phyloP scores from a whole-genome alignment of 2,329 filamentous ascomycete genomes.

The Microdochium nivale region DNA sequence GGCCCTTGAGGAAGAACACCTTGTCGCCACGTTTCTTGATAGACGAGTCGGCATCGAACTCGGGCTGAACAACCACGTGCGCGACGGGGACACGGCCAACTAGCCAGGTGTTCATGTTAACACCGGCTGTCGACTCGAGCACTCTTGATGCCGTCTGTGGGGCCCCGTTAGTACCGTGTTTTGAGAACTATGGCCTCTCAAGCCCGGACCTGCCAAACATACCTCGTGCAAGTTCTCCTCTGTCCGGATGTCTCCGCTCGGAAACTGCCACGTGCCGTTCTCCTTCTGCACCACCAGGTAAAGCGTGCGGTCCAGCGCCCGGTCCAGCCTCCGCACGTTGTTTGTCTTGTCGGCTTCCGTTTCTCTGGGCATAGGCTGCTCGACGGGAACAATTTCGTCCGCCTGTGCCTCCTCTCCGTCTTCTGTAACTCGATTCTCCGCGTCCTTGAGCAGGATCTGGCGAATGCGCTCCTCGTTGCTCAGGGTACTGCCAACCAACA shows the following conservation, averaged over 20 bases:
- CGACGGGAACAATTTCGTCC: conserved; percentile 57
- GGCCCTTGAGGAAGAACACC: conserved; percentile 90
- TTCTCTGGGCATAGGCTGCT: conserved; percentile 58
- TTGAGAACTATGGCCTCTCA: not conserved
- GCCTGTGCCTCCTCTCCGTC: conserved; percentile 50
- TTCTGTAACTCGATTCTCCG: conserved; percentile 53
- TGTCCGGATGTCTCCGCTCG: conserved; percentile 57
- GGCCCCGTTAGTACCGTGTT: conserved; percentile 8
- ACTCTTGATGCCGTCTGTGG: conserved; percentile 72
- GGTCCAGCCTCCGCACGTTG: conserved; percentile 72
- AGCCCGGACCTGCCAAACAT: conserved; percentile 24
- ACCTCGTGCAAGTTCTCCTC: conserved; percentile 80
- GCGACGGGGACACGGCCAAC: conserved; percentile 86
- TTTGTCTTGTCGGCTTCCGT: conserved; percentile 71
- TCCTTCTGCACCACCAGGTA: conserved; percentile 77
- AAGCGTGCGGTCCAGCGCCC: conserved; percentile 70
- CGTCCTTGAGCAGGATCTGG: conserved; percentile 65
- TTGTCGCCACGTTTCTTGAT: conserved; percentile 57
- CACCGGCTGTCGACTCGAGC: conserved; percentile 66
- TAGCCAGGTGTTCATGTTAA: conserved; percentile 99
- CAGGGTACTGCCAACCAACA: conserved; percentile 64
- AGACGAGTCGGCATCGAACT: conserved; percentile 31
- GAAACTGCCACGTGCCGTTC: conserved; percentile 73
- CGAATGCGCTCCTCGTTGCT: conserved; percentile 56
- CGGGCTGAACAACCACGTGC: conserved; percentile 55